phyloP scores from a whole-genome alignment of 2,329 filamentous ascomycete species.

The Leptographium wingfieldii region DNA sequence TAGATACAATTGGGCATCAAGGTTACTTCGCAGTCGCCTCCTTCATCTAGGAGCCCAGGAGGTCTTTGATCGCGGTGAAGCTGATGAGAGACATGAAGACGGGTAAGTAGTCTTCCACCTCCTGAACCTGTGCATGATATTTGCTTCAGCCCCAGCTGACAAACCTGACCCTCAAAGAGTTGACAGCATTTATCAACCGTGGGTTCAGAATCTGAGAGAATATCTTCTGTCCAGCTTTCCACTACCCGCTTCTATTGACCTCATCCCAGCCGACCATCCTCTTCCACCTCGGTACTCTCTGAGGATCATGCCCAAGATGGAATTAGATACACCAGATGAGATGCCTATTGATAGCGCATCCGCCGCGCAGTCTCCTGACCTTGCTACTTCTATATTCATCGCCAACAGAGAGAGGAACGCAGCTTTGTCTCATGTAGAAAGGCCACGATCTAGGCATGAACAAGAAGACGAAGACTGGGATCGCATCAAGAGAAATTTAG shows the following conservation, averaged over 20 bases:
- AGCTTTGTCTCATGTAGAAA: constrained; percentile 13
- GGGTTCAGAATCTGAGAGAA: constrained; percentile 56
- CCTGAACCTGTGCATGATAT: neutral
- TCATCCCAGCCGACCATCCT: constrained; percentile 61
- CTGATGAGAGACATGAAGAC: constrained; percentile 86
- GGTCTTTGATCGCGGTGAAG: constrained; percentile 69
- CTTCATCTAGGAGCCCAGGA: constrained; percentile 69
- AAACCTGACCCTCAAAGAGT: constrained; percentile 36
- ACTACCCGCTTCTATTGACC: constrained; percentile 49
- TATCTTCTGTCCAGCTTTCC: constrained; percentile 57
- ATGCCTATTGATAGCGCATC: neutral
- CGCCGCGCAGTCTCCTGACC: neutral
- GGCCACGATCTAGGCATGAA: constrained; percentile 9
- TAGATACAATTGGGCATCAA: constrained; percentile 85
- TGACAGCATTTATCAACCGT: constrained; percentile 70
- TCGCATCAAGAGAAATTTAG: constrained; percentile 10
- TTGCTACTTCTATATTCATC: constrained; percentile 4
- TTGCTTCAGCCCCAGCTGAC: neutral
- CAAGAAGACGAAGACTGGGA: constrained; percentile 13
- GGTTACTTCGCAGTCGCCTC: constrained; percentile 76
- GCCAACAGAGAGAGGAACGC: constrained; percentile 13
- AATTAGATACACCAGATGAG: neutral
- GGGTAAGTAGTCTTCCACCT: constrained; percentile 43
- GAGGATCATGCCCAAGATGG: constrained; percentile 7
- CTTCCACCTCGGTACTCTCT: constrained; percentile 60